phyloP scores from a whole-genome alignment of 2,329 filamentous ascomycete genomes.

The Phialophora tarda region DNA sequence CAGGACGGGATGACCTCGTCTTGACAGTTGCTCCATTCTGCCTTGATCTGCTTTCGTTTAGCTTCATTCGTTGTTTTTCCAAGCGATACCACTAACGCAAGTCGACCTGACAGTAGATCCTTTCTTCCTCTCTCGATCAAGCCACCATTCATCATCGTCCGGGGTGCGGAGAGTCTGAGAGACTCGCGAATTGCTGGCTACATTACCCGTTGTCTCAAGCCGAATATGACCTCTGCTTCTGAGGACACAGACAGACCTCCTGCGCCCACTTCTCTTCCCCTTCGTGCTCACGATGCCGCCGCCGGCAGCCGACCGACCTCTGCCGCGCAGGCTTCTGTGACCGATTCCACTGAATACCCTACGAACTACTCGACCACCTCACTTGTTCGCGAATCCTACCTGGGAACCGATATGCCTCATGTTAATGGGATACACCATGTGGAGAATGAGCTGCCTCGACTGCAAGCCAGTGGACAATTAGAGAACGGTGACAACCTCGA shows the following conservation, averaged over 20 bases:
- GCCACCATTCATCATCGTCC: background rate
- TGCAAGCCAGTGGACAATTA: slow-evolving; percentile 30
- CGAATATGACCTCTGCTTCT: slow-evolving; percentile 26
- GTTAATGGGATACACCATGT: slow-evolving; percentile 18
- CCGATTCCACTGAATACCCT: slow-evolving; percentile 26
- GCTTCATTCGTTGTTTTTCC: background rate
- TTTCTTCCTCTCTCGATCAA: background rate
- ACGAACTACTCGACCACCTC: slow-evolving; percentile 9
- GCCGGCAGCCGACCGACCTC: slow-evolving; percentile 18
- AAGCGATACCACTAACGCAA: background rate
- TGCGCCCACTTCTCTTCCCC: slow-evolving; percentile 16
- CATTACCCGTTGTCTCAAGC: background rate
- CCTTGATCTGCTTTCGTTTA: background rate
- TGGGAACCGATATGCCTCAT: slow-evolving; percentile 18
- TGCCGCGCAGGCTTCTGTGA: slow-evolving; percentile 9
- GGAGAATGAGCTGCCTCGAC: slow-evolving; percentile 31
- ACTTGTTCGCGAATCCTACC: slow-evolving; percentile 14
- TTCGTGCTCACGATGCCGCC: slow-evolving; percentile 23
- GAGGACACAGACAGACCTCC: slow-evolving; percentile 16
- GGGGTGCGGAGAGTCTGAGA: background rate
- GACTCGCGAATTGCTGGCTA: background rate
- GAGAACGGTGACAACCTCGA: slow-evolving; percentile 29
- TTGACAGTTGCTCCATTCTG: background rate
- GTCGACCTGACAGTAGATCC: background rate
- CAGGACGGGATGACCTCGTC: background rate